These are phyloP conservation scores for Scedosporium boydii DNA, from an alignment of 2,329 filamentous ascomycete species.

Conservation along the genomic window DNA sequence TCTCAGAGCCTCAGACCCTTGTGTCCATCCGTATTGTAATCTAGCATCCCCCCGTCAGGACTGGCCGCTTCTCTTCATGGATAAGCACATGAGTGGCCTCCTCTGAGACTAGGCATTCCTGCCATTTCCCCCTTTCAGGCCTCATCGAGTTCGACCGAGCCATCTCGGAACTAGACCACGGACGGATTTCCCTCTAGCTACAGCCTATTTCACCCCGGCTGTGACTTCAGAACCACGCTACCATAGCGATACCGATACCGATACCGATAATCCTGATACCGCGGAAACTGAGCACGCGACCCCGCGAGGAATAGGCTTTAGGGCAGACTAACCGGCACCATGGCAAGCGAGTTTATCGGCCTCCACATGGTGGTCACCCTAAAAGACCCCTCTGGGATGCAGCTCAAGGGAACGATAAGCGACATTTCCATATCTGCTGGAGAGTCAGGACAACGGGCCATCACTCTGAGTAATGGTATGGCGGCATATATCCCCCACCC, in stretches of 20 bases:
- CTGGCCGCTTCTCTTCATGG: background rate
- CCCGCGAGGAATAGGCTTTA: background rate
- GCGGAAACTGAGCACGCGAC: background rate
- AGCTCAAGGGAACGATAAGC: slow-evolving; percentile 61
- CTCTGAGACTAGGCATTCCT: background rate
- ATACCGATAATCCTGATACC: background rate
- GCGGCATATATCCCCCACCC: slow-evolving; percentile 3
- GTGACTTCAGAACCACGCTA: too few species aligned
- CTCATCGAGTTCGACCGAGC: background rate
- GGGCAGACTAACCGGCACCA: slow-evolving; percentile 10
- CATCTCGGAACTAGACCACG: background rate
- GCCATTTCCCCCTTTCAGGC: background rate
- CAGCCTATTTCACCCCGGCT: background rate
- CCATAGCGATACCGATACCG: too few species aligned
- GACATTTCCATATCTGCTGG: slow-evolving; percentile 33
- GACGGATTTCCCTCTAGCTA: background rate
- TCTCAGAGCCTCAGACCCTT: too few species aligned
- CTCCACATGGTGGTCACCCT: slow-evolving; percentile 68
- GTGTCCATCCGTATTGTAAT: too few species aligned
- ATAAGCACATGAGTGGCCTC: background rate
- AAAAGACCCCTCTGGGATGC: slow-evolving; percentile 51
- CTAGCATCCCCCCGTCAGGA: background rate
- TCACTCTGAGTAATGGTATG: slow-evolving; percentile 65
- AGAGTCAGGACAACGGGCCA: slow-evolving; percentile 47
- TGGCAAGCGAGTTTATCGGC: slow-evolving; percentile 60